Conservation (phyloP, 768 basidiomycete genomes). For the Suillus luteus region DNA sequence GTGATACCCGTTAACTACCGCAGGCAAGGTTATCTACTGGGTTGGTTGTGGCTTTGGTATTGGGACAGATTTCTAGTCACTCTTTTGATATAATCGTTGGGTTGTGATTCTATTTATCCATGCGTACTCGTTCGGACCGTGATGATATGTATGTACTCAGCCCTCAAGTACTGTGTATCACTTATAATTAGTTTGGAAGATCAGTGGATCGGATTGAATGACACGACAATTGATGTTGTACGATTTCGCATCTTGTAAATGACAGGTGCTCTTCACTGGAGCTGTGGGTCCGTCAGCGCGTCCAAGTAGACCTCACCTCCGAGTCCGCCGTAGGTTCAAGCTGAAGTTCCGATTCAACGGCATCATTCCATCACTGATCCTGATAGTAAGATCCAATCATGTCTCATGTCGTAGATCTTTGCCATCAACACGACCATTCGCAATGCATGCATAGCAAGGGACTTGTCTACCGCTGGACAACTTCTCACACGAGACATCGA, state of each 20-base stretch:
- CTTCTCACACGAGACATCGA: background rate
- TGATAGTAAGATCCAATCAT: background rate
- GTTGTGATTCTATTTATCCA: slow-evolving; percentile 24
- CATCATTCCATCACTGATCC: background rate
- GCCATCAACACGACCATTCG: background rate
- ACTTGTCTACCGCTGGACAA: background rate
- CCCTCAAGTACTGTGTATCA: slow-evolving; percentile 13
- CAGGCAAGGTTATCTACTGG: background rate
- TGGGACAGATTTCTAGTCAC: slow-evolving; percentile 5
- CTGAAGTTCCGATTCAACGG: background rate
- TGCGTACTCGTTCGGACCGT: slow-evolving; percentile 16
- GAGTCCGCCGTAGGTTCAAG: background rate
- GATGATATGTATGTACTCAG: slow-evolving; percentile 25
- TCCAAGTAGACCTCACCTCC: background rate
- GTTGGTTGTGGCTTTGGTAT: background rate
- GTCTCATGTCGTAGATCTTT: background rate
- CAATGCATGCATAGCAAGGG: background rate
- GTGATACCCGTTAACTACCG: slow-evolving; percentile 28
- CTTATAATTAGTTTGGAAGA: slow-evolving; percentile 7
- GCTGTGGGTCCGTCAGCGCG: background rate
- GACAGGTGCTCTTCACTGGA: background rate
- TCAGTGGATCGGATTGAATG: background rate
- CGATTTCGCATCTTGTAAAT: background rate
- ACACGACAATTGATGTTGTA: background rate
- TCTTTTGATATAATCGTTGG: slow-evolving; percentile 10